These are phyloP conservation scores for Acanthamoeba divionensis DNA, from an alignment of 208 protist species.

Conservation along the genomic window DNA sequence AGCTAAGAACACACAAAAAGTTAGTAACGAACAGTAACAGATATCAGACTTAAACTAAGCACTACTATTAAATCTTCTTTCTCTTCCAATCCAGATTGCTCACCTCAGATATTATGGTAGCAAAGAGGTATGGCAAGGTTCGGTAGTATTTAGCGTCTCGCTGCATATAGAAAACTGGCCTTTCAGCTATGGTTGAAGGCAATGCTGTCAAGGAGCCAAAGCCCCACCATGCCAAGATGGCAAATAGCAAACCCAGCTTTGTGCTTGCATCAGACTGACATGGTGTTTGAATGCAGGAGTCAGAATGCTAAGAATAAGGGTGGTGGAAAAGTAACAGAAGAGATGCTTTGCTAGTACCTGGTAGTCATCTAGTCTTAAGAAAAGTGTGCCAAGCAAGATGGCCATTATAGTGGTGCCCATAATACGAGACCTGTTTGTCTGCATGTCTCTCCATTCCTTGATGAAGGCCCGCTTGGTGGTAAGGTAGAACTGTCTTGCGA, in stretches of 20 bases:
- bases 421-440: background rate
- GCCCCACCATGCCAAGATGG: background rate
- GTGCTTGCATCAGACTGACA: background rate
- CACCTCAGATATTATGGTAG: slow-evolving; percentile 13
- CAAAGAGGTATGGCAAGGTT: slow-evolving; percentile 14
- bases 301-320: no score
- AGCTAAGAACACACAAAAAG: background rate
- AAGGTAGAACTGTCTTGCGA: slow-evolving; percentile 2
- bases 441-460: slow-evolving; percentile 4
- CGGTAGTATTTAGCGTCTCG: slow-evolving; percentile 26
- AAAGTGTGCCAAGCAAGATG: slow-evolving; percentile 16
- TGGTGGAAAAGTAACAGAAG: background rate
- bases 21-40: background rate
- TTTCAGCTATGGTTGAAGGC: background rate
- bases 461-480: background rate
- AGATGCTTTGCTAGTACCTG: background rate
- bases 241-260: background rate
- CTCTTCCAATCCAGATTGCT: no score
- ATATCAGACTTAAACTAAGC: background rate
- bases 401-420: background rate
- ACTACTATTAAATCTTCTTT: no score
- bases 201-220: slow-evolving; percentile 1
- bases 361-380: background rate
- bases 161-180: slow-evolving; percentile 50
- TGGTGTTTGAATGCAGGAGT: no score